Evolutionary conservation across 1,284 basidiomycete genomes (phyloP).

Genomic region (Hypsizygus ulmarius): DNA sequence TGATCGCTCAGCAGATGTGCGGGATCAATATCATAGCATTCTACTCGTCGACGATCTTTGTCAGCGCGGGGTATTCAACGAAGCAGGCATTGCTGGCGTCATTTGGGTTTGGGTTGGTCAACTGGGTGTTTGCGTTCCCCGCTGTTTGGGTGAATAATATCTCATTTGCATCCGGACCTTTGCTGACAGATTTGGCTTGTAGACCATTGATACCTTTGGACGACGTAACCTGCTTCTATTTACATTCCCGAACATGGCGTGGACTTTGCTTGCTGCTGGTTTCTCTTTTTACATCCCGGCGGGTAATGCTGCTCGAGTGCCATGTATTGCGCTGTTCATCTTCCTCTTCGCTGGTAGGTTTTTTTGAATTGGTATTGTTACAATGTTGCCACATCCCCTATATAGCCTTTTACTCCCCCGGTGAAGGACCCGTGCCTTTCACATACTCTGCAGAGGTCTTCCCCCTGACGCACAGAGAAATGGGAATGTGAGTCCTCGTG

Average conservation of each 20-base stretch:
- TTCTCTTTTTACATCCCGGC: conserved; percentile 52
- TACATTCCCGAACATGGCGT: conserved; percentile 60
- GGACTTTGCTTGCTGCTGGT: conserved; percentile 58
- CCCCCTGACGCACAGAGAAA: conserved; percentile 57
- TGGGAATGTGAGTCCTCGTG: conserved; percentile 41
- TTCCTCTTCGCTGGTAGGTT: conserved; percentile 50
- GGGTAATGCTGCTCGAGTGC: conserved; percentile 37
- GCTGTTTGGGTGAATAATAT: conserved; percentile 46
- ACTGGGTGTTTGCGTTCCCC: conserved; percentile 63
- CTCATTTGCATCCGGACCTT: not conserved
- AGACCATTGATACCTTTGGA: conserved; percentile 57
- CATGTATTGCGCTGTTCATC: conserved; percentile 53
- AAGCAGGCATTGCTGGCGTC: conserved; percentile 60
- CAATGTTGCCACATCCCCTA: conserved; percentile 2
- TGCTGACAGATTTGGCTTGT: not conserved
- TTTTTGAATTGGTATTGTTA: not conserved
- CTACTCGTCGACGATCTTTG: conserved; percentile 70
- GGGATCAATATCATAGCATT: conserved; percentile 60
- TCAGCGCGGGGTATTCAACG: conserved; percentile 48
- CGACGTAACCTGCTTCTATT: conserved; percentile 56
- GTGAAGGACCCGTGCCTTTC: conserved; percentile 74
- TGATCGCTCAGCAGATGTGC: conserved; percentile 65
- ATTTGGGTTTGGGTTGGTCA: conserved; percentile 72
- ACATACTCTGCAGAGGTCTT: conserved; percentile 65
- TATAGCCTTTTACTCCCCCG: conserved; percentile 53